Evolutionary conservation across 306 rosid species (phyloP).

Genomic region (apple (Malus domestica)): DNA sequence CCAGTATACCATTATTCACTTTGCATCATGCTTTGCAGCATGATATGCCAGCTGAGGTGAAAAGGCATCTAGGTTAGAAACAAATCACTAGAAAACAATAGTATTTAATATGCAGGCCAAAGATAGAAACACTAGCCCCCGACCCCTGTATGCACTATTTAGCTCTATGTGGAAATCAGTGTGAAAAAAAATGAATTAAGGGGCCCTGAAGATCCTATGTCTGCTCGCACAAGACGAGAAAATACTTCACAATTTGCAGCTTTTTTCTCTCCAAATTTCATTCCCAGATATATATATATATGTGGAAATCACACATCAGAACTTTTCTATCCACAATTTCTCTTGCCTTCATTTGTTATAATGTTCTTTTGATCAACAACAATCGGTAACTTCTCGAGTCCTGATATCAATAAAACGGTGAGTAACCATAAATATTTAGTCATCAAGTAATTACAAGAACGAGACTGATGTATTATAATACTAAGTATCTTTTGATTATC

Average conservation of each 20-base stretch:
- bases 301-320: neutral
- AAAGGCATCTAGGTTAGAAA: constrained; percentile 16
- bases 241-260: constrained; percentile 7
- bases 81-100: constrained; percentile 23
- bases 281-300: neutral
- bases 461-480: no score
- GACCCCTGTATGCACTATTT: neutral
- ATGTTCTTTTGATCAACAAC: neutral
- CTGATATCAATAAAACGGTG: neutral
- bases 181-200: neutral
- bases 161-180: constrained; percentile 7
- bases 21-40: neutral
- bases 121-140: constrained; percentile 3
- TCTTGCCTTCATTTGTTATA: neutral
- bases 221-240: constrained; percentile 20
- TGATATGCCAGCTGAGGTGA: neutral
- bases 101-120: constrained; percentile 6
- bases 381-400: no score
- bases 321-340: neutral
- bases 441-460: no score
- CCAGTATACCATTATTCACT: neutral
- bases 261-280: constrained; percentile 7
- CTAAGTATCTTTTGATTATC: no score
- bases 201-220: constrained; percentile 17
- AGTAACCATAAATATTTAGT: no score